Base-by-base conservation (phyloP, 2,329 filamentous ascomycete species). In the Geoglossum cookeanum region DNA sequence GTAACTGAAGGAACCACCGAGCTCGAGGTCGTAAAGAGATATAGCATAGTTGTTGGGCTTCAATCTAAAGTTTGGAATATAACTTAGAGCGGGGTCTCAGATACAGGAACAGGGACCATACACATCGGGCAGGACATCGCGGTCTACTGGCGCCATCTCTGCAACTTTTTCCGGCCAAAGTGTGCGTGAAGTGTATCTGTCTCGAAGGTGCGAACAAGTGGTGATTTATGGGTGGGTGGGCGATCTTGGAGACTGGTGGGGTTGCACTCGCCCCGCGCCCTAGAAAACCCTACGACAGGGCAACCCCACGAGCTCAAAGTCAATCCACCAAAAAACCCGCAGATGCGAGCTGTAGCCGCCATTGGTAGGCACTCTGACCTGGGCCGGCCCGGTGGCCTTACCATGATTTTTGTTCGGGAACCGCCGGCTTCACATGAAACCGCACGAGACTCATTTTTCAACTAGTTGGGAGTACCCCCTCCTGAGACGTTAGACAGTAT, bases 1-100 rank as follows among this genome's bases (percentile, higher is more conserved):
- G 74, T 91, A 98, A 59, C 78, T 81, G 83, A 91, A 95, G 59
- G 73, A 72, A 57, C 78, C 79, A 61, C 78, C 77, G 57, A 81
- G 72, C 63, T 95, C 83, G 61, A 98, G 74, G 64, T 92, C 84
- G 66, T 77, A 81, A 64, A 98, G 78, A 58, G 84, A 87, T 62
- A 98, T 76, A 65, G 80, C 75, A 72, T 98, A 98, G 73, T 97
- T 88, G 61, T 76, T 74, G 1, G 92, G 89, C 73, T 88, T 91
- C 67, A 91, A 81, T 66, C 79, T 83, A 60, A 27, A 5, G 39
- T 30, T 17, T 29, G 9, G 32, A 54, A 27, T 47, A 56, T 27
- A 35, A 27, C 35, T 35, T 32, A 58, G 45, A 22, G 6, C 44
- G 29, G 13, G 42, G 4, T 29, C n/a, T 49, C n/a, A 17, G 15